Base-by-base conservation (phyloP, 495 filamentous ascomycete species). In the Trichoderma gamsii region DNA sequence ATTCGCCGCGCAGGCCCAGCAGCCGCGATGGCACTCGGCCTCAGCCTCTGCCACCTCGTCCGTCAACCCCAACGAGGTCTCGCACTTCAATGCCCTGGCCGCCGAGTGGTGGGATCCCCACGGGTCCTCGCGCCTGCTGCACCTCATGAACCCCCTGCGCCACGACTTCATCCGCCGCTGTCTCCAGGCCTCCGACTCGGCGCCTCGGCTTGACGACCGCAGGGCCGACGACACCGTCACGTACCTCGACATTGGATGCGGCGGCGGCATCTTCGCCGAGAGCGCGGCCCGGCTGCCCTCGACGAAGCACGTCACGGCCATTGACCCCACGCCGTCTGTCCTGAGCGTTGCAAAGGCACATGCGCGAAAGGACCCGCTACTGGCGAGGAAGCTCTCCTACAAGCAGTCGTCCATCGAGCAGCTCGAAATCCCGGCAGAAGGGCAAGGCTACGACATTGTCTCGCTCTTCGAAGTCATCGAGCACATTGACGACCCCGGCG, bases 101-200 rank as follows among this genome's bases (percentile, higher is more conserved):
- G 90, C 89, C 72, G 88, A 87, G 73, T 99, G 95, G 95, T 99
- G 95, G 95, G 96, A 98, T 79, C 91, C 95, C 2, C 88, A 96
- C 78, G 95, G 95, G 66, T 87, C 92, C 23, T 97, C 92, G 0
- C 87, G 93, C 16, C 88, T 97, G 70, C 88, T 99, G 2, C 96
- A 98, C 77, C 88, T 96, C 64, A 98, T 99, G 95, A 98, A 99
- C 81, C 95, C 96, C 12, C 86, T 96, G 52, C 92, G 95, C 41
- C 92, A 97, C 77, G 88, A 92, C 74, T 98, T 98, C 80, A 95
- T 99, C 76, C 78, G 80, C 3, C 76, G 80, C 44, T 97, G 93
- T 72, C 88, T 84, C 69, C 77, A 83, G 71, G 81, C 81, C 23
- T 79, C 80, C 52, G 73, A 77, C 27, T 44, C 67, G 64, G 63